Conservation (phyloP, 352 stramenopile genomes). For the Phytophthora kernoviae region DNA sequence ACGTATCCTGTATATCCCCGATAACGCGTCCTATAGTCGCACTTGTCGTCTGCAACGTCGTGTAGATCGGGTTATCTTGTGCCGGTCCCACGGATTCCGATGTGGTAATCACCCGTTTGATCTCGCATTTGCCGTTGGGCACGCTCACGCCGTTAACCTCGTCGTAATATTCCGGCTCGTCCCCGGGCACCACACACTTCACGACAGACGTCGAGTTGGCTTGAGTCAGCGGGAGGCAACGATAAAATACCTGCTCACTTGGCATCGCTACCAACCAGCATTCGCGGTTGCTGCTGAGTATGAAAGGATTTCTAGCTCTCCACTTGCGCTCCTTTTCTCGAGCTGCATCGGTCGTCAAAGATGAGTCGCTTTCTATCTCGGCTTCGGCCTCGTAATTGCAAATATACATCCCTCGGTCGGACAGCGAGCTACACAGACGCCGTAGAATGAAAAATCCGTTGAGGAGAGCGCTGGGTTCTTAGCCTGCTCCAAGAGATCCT, state of each 20-base stretch:
- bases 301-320: slow-evolving; percentile 33
- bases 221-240: slow-evolving; percentile 76
- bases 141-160: slow-evolving; percentile 46
- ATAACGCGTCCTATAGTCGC: slow-evolving; percentile 64
- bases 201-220: slow-evolving; percentile 64
- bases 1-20: slow-evolving; percentile 71
- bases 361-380: slow-evolving; percentile 42
- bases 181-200: slow-evolving; percentile 71
- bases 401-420: slow-evolving; percentile 57
- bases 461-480: slow-evolving; percentile 48
- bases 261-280: slow-evolving; percentile 77
- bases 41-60: slow-evolving; percentile 58
- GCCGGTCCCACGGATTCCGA: slow-evolving; percentile 59
- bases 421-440: slow-evolving; percentile 66
- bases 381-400: slow-evolving; percentile 81
- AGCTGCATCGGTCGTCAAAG: slow-evolving; percentile 42
- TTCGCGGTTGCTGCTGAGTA: slow-evolving; percentile 36
- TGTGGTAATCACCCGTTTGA: slow-evolving; percentile 66
- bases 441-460: slow-evolving; percentile 66
- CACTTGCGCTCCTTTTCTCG: slow-evolving; percentile 52
- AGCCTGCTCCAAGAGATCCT: slow-evolving; percentile 72
- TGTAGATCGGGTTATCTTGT: slow-evolving; percentile 77
- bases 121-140: slow-evolving; percentile 75
- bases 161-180: slow-evolving; percentile 74
- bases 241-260: slow-evolving; percentile 74